phyloP scores from a whole-genome alignment of 495 filamentous ascomycete species.

The Podospora fimiseda region DNA sequence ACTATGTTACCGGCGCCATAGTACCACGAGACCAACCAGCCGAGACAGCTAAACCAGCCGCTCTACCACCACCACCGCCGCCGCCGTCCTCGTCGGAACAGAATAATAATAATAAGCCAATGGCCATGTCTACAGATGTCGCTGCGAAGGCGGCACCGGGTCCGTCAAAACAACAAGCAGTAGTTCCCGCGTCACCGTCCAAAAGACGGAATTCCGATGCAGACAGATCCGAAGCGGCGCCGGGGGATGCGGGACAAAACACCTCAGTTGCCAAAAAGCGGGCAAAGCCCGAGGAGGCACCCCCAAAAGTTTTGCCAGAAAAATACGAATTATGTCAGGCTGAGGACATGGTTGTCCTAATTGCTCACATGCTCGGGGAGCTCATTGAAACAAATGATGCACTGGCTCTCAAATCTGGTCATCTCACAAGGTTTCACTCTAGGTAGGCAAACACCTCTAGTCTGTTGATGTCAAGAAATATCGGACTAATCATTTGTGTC shows the following conservation, averaged over 20 bases:
- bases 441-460: conserved; percentile 45
- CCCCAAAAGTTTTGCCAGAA: conserved; percentile 63
- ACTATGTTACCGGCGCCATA: conserved; percentile 30
- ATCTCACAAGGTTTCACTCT: conserved; percentile 91
- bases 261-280: conserved; percentile 46
- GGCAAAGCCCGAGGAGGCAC: conserved; percentile 33
- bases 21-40: conserved; percentile 23
- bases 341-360: conserved; percentile 79
- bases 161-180: conserved; percentile 10
- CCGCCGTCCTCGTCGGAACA: conserved; percentile 16
- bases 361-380: conserved; percentile 92
- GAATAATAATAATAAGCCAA: too few relatives aligned
- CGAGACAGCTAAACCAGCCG: conserved; percentile 16
- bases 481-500: not conserved
- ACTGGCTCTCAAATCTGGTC: conserved; percentile 74
- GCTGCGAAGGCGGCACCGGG: conserved; percentile 9
- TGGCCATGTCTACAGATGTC: conserved; percentile 19
- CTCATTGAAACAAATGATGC: conserved; percentile 87
- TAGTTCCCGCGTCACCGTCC: conserved; percentile 33
- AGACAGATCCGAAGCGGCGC: conserved; percentile 32
- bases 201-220: conserved; percentile 45
- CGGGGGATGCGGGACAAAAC: conserved; percentile 18
- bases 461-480: not conserved
- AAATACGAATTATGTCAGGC: conserved; percentile 73
- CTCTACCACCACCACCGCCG: conserved; percentile 9